phyloP scores from a whole-genome alignment of 495 filamentous ascomycete species.

The Lepraria neglecta region DNA sequence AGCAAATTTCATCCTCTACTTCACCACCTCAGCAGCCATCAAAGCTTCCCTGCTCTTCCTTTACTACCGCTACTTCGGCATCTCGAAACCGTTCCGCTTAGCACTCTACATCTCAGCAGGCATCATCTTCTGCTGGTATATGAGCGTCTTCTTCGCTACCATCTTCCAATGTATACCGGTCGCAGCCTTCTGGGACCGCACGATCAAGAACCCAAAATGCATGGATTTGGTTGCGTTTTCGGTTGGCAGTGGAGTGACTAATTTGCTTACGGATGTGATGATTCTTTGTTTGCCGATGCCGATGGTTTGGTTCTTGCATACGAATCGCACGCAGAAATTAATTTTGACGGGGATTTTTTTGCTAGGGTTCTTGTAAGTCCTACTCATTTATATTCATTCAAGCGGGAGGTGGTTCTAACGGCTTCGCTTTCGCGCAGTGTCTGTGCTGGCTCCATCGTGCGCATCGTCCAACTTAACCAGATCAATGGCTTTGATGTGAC shows the following conservation, averaged over 20 bases:
- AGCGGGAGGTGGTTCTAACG: too few relatives aligned
- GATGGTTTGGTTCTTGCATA: slow-evolving; percentile 33
- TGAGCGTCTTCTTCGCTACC: slow-evolving; percentile 17
- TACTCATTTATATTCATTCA: too few relatives aligned
- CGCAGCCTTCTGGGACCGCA: slow-evolving; percentile 19
- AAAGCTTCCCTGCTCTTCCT: slow-evolving; percentile 18
- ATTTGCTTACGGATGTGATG: slow-evolving; percentile 34
- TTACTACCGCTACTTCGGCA: slow-evolving; percentile 19
- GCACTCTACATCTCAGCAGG: slow-evolving; percentile 11
- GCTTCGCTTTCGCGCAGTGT: too few relatives aligned
- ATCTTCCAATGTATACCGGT: slow-evolving; percentile 26
- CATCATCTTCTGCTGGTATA: slow-evolving; percentile 14
- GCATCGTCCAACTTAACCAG: slow-evolving; percentile 21
- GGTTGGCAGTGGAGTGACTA: slow-evolving; percentile 21
- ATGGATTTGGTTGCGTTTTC: slow-evolving; percentile 18
- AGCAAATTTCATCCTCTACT: slow-evolving; percentile 9
- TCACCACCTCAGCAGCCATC: slow-evolving; percentile 10
- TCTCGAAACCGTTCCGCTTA: slow-evolving; percentile 10
- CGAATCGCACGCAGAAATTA: slow-evolving; percentile 32
- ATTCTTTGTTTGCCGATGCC: slow-evolving; percentile 37
- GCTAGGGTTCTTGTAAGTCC: slow-evolving; percentile 37
- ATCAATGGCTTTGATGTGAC: slow-evolving; percentile 26
- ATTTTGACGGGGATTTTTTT: slow-evolving; percentile 33
- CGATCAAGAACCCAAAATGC: slow-evolving; percentile 15
- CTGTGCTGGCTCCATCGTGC: slow-evolving; percentile 28